These are phyloP conservation scores for Exophiala phaeomuriformis DNA, from an alignment of 2,329 filamentous ascomycete species.

Conservation along the genomic window DNA sequence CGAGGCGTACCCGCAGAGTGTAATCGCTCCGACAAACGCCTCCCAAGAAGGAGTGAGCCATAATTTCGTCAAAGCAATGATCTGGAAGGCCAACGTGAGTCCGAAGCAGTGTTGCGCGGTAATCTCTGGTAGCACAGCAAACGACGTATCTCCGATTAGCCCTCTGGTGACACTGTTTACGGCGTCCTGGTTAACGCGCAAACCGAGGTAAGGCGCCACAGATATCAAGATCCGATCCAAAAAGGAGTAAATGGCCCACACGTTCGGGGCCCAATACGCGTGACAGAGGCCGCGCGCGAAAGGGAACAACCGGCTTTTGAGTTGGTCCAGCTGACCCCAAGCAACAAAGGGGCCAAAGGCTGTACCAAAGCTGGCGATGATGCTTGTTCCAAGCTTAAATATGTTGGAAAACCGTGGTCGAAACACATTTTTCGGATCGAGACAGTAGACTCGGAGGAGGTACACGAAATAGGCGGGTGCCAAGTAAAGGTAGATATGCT, in stretches of 20 bases:
- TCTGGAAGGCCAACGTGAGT: slow-evolving; percentile 75
- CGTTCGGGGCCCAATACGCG: slow-evolving; percentile 96
- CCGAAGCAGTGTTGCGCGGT: slow-evolving; percentile 71
- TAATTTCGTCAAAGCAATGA: slow-evolving; percentile 70
- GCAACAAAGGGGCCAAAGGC: slow-evolving; percentile 85
- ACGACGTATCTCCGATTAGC: slow-evolving; percentile 85
- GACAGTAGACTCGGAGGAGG: slow-evolving; percentile 79
- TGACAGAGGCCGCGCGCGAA: slow-evolving; percentile 92
- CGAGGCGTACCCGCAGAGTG: slow-evolving; percentile 88
- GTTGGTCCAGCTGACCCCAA: slow-evolving; percentile 74
- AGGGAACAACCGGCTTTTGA: slow-evolving; percentile 79
- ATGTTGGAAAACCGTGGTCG: slow-evolving; percentile 61
- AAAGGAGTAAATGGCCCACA: slow-evolving; percentile 97
- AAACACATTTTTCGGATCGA: slow-evolving; percentile 69
- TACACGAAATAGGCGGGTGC: slow-evolving; percentile 94
- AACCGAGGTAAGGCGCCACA: slow-evolving; percentile 75
- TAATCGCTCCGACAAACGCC: slow-evolving; percentile 79
- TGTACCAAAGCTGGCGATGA: slow-evolving; percentile 63
- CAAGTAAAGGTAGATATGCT: slow-evolving; percentile 96
- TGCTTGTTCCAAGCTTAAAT: slow-evolving; percentile 69
- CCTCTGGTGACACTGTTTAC: slow-evolving; percentile 86
- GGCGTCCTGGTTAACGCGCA: slow-evolving; percentile 65
- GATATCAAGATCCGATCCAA: slow-evolving; percentile 70
- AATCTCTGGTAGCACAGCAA: slow-evolving; percentile 85
- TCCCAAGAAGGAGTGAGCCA: slow-evolving; percentile 78